Evolutionary conservation across 2,329 filamentous ascomycete genomes (phyloP).

Genomic region (Thielaviopsis populi): DNA sequence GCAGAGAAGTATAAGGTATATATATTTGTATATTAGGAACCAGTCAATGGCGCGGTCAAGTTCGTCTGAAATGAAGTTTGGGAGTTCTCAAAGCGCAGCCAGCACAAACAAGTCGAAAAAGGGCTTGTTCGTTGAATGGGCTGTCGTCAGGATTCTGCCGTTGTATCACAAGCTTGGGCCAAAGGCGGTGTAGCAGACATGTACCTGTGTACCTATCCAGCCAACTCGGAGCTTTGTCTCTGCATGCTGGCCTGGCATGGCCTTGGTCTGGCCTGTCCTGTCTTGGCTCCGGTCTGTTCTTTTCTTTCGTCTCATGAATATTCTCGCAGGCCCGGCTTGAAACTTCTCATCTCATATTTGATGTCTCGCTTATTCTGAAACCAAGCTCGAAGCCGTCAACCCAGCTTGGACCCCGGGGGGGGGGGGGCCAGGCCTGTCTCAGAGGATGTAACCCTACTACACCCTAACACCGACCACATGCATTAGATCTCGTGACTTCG

Average conservation of each 20-base stretch:
- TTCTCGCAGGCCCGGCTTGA: not conserved
- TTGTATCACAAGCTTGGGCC: constrained; percentile 10
- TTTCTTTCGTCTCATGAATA: constrained; percentile 3
- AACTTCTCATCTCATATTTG: constrained; percentile 7
- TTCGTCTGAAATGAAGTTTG: not conserved
- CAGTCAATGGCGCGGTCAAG: too few relatives aligned
- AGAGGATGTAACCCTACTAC: not conserved
- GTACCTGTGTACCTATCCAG: too few relatives aligned
- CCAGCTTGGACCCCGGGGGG: not conserved
- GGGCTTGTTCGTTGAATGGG: not conserved
- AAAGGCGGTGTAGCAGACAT: constrained; percentile 10
- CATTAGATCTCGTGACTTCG: constrained; percentile 8
- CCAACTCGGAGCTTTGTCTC: not conserved
- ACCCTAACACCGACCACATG: not conserved
- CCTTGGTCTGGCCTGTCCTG: too few relatives aligned
- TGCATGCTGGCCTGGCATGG: too few relatives aligned
- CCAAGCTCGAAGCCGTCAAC: not conserved
- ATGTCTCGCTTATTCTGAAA: not conserved
- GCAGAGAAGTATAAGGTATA: too few relatives aligned
- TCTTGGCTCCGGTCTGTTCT: not conserved
- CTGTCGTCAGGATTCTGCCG: constrained; percentile 15
- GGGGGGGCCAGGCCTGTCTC: not conserved
- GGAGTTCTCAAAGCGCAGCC: not conserved
- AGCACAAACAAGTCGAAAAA: not conserved
- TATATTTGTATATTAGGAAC: not conserved